These are phyloP conservation scores for Colletotrichum musae DNA, from an alignment of 2,329 filamentous ascomycete species.

Conservation along the genomic window DNA sequence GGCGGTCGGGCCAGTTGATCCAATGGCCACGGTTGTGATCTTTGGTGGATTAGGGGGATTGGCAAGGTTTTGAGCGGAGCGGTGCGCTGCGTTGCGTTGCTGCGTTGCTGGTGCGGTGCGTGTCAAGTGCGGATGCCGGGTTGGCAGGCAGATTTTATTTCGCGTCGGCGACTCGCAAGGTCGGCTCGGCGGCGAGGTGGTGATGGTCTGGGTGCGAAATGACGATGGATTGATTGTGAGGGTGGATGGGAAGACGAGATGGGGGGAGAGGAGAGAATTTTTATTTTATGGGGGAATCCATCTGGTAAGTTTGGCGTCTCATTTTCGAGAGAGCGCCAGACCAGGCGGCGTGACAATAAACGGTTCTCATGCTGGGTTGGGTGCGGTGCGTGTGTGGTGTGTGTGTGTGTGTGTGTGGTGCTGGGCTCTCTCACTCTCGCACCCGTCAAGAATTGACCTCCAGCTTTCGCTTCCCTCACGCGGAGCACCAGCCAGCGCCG, in stretches of 20 bases:
- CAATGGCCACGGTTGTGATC: slow-evolving; percentile 34
- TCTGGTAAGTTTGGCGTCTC: slow-evolving; percentile 54
- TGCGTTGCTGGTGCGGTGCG: slow-evolving; percentile 12
- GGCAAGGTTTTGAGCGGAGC: slow-evolving; percentile 35
- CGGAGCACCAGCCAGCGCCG: slow-evolving; percentile 38
- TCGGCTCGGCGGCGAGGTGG: slow-evolving; percentile 35
- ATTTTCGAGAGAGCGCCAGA: slow-evolving; percentile 47
- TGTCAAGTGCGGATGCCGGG: slow-evolving; percentile 14
- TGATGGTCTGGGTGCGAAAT: slow-evolving; percentile 36
- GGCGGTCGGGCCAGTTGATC: slow-evolving; percentile 42
- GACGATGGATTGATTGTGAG: slow-evolving; percentile 39
- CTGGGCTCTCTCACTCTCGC: slow-evolving; percentile 38
- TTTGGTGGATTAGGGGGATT: slow-evolving; percentile 27
- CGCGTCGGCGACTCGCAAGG: slow-evolving; percentile 37
- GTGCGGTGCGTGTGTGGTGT: slow-evolving; percentile 36
- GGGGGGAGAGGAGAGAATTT: slow-evolving; percentile 43
- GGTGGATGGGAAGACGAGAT: slow-evolving; percentile 42
- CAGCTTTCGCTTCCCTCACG: slow-evolving; percentile 42
- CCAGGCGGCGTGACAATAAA: slow-evolving; percentile 45
- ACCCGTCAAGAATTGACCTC: slow-evolving; percentile 42
- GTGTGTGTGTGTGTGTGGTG: slow-evolving; percentile 29
- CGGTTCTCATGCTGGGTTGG: slow-evolving; percentile 44
- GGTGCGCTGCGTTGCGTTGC: slow-evolving; percentile 11
- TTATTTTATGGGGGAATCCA: slow-evolving; percentile 54
- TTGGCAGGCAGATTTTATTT: slow-evolving; percentile 38